phyloP scores from a whole-genome alignment of 192 early-diverging fungal species.

The Piromyces sp. region DNA sequence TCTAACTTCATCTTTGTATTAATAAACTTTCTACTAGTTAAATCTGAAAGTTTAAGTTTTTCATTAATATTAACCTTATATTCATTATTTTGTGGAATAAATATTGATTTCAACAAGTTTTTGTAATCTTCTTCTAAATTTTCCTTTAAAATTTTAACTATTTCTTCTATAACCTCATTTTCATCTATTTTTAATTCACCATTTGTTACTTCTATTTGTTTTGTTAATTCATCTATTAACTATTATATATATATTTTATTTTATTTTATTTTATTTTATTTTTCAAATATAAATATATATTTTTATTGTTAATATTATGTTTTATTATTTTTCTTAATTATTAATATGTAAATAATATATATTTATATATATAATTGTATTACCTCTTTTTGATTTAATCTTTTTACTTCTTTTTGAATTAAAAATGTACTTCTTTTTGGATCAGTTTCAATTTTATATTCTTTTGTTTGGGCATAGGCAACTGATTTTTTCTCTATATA shows the following conservation, averaged over 20 bases:
- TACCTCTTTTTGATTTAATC: neutral
- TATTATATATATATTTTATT: neutral
- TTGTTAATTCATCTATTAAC: neutral
- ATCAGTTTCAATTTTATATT: neutral
- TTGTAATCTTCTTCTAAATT: neutral
- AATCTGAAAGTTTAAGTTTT: neutral
- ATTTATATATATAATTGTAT: too few relatives aligned
- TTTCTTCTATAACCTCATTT: neutral
- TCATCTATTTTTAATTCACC: neutral
- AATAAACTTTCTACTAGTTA: neutral
- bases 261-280: too few relatives aligned
- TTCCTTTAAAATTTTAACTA: neutral
- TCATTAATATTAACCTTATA: neutral
- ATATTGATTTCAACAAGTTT: neutral
- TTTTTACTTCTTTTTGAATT: neutral
- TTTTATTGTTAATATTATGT: too few relatives aligned
- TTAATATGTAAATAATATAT: too few relatives aligned
- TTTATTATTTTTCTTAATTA: too few relatives aligned
- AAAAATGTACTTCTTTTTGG: neutral
- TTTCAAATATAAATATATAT: too few relatives aligned
- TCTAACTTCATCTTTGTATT: neutral
- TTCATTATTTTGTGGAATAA: neutral
- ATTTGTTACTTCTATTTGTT: neutral
- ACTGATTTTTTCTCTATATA: neutral
- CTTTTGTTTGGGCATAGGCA: neutral